Percentiles rank a stretch among this genome's conserved stretches.
Evolutionary conservation across 805 yeast genomes (phyloP).

Genomic region (Myxozyma monticola): DNA sequence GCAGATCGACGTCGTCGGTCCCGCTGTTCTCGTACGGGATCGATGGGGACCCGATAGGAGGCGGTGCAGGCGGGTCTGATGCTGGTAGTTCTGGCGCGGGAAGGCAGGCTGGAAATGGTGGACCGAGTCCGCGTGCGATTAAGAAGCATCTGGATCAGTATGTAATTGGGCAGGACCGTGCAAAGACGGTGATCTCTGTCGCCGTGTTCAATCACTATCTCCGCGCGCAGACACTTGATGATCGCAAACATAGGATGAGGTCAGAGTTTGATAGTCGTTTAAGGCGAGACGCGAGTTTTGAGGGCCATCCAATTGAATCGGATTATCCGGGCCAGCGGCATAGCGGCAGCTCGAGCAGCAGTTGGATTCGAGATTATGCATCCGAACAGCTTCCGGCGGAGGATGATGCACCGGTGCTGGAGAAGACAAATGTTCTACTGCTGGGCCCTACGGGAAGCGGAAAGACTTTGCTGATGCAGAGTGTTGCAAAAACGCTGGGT

Average conservation of each 20-base stretch:
- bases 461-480: conserved; percentile 57
- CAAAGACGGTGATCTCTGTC: conserved; percentile 59
- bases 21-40: neutral
- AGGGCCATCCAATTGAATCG: conserved; percentile 4
- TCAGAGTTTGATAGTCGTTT: conserved; percentile 13
- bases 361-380: no score
- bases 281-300: conserved; percentile 15
- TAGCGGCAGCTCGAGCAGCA: neutral
- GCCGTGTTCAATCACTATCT: conserved; percentile 61
- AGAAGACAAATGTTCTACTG: conserved; percentile 56
- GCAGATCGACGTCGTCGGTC: conserved; percentile 2
- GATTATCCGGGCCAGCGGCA: conserved; percentile 5
- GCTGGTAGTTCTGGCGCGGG: neutral
- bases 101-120: neutral
- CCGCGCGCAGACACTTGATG: conserved; percentile 36
- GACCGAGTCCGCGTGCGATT: conserved; percentile 36
- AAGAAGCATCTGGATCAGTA: conserved; percentile 51
- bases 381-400: neutral
- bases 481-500: conserved; percentile 52
- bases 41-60: neutral
- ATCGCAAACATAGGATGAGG: conserved; percentile 8
- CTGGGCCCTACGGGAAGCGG: conserved; percentile 67
- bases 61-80: neutral
- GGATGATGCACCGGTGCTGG: conserved; percentile 49
- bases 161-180: conserved; percentile 57